Evolutionary conservation across 129 eudicot species (phyloP).

Genomic region (Lonicera japonica): DNA sequence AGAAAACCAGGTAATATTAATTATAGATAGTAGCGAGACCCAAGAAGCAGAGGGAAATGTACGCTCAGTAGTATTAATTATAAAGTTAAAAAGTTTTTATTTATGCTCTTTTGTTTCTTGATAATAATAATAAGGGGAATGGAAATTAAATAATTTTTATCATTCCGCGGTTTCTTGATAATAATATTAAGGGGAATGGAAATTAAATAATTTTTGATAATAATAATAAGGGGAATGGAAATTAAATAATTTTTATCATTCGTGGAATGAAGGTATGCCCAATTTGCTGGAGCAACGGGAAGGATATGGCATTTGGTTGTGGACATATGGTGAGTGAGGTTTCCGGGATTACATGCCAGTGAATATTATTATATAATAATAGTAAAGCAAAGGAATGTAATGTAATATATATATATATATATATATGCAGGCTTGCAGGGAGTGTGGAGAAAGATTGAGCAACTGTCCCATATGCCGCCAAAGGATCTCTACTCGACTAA

Average conservation of each 20-base stretch:
- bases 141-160: not conserved
- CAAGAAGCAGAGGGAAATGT: too few relatives aligned
- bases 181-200: too few relatives aligned
- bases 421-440: constrained; percentile 56
- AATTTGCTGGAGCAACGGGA: constrained; percentile 59
- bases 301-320: constrained; percentile 70
- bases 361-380: too few relatives aligned
- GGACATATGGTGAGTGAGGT: constrained; percentile 68
- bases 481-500: constrained; percentile 12
- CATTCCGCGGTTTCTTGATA: too few relatives aligned
- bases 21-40: too few relatives aligned
- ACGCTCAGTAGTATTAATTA: too few relatives aligned
- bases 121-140: too few relatives aligned
- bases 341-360: not conserved
- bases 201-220: not conserved
- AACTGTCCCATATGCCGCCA: constrained; percentile 73
- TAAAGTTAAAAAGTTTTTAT: too few relatives aligned
- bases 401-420: too few relatives aligned
- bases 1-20: constrained; percentile 47
- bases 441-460: constrained; percentile 49
- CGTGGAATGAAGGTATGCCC: constrained; percentile 50
- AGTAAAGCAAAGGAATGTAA: too few relatives aligned
- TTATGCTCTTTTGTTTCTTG: too few relatives aligned
- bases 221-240: too few relatives aligned
- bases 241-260: not conserved